Evolutionary conservation across 768 basidiomycete species (phyloP).

Genomic region (Crepidotus variabilis): DNA sequence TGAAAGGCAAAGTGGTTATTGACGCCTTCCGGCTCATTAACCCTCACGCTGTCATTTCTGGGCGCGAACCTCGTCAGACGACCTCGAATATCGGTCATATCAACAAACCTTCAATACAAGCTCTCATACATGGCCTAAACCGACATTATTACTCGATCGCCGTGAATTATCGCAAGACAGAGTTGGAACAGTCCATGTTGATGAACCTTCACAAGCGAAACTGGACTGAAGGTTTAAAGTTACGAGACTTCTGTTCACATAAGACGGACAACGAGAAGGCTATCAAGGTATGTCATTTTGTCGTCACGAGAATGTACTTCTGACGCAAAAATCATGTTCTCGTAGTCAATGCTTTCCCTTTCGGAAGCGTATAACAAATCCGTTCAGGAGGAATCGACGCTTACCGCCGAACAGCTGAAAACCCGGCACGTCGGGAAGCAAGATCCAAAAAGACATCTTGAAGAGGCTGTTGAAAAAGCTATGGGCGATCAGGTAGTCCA

Average conservation of each 20-base stretch:
- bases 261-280: slow-evolving; percentile 88
- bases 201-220: slow-evolving; percentile 99
- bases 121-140: slow-evolving; percentile 95
- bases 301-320: background rate
- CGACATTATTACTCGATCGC: slow-evolving; percentile 98
- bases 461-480: slow-evolving; percentile 95
- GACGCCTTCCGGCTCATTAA: slow-evolving; percentile 98
- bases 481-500: slow-evolving; percentile 98
- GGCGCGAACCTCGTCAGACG: slow-evolving; percentile 93
- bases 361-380: slow-evolving; percentile 97
- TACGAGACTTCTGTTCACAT: slow-evolving; percentile 87
- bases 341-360: slow-evolving; percentile 86
- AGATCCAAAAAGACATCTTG: slow-evolving; percentile 96
- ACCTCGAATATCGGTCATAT: slow-evolving; percentile 98
- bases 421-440: slow-evolving; percentile 97
- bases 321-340: slow-evolving; percentile 14
- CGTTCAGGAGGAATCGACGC: slow-evolving; percentile 95
- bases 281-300: slow-evolving; percentile 70
- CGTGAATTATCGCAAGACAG: slow-evolving; percentile 97
- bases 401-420: slow-evolving; percentile 90
- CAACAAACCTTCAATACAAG: slow-evolving; percentile 99
- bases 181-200: slow-evolving; percentile 96
- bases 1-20: slow-evolving; percentile 98
- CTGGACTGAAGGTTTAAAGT: slow-evolving; percentile 95
- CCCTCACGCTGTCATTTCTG: slow-evolving; percentile 83